Evolutionary conservation across 2,329 filamentous ascomycete genomes (phyloP).

Genomic region (Nannizziopsis barbatae): DNA sequence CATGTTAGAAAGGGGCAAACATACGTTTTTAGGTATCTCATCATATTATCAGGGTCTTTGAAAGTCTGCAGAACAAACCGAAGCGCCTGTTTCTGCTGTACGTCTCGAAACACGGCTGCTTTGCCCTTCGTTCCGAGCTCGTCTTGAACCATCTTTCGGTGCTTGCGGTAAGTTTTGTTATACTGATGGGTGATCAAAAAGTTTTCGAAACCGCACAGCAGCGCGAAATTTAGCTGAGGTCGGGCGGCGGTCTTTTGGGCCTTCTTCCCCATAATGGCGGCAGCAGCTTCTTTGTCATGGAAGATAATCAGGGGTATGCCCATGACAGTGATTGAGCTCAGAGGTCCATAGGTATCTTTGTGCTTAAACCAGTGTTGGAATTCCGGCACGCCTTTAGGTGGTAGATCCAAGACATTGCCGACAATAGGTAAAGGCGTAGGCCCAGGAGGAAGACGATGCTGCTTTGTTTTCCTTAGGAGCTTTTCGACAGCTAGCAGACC

Average conservation of each 20-base stretch:
- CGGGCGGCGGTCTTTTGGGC: conserved; percentile 24
- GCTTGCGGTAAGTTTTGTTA: conserved; percentile 16
- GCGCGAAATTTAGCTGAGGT: conserved; percentile 21
- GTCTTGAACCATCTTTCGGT: conserved; percentile 22
- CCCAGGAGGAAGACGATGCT: conserved; percentile 38
- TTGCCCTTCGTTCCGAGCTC: conserved; percentile 23
- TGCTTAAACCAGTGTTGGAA: conserved; percentile 37
- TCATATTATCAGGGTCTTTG: conserved; percentile 15
- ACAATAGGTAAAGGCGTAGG: conserved; percentile 40
- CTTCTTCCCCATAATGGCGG: conserved; percentile 25
- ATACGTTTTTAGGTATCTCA: neutral
- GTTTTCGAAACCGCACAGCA: conserved; percentile 21
- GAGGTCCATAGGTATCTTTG: conserved; percentile 33
- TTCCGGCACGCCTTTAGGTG: conserved; percentile 29
- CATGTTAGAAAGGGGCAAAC: too few species aligned
- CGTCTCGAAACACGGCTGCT: conserved; percentile 16
- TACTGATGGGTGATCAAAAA: conserved; percentile 20
- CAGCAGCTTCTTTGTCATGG: conserved; percentile 24
- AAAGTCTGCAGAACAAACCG: conserved; percentile 15
- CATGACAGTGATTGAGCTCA: conserved; percentile 30
- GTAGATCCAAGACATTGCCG: conserved; percentile 43
- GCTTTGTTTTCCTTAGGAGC: conserved; percentile 1
- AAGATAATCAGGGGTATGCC: conserved; percentile 31
- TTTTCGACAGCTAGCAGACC: too few species aligned
- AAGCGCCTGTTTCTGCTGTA: conserved; percentile 17